Base-by-base conservation (phyloP, 192 early-diverging fungal genomes). In the Rhizophagus sp. region DNA sequence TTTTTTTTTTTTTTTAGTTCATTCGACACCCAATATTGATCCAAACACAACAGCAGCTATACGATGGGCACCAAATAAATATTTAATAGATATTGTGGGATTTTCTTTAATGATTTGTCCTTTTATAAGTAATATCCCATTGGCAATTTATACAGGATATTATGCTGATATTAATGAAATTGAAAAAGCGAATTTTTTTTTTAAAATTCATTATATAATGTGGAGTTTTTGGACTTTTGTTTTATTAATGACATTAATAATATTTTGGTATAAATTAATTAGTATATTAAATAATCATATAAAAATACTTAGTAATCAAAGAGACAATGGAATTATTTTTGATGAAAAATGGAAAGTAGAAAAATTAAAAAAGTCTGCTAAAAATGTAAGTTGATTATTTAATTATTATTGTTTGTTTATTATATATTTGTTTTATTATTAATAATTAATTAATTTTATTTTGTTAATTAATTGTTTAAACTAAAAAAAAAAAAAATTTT, bases 141-240 rank as follows among this genome's bases (percentile, higher is more conserved):
- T 75, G 0, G 49, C 74, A 7, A 19, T 27, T 17, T 33, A 33
- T 17, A 75, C 74, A 0, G 74, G 74, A 33, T 47, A 71, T 27
- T 57, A 62, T 30, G 74, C 74, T 15, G 74, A 75, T 24, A 50
- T n/a, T 19, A 36, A 36, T n/a, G 74, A 75, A 2, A 62, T 75
- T 30, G 13, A 33, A 61, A 75, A 62, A 4, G 74, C 74, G 2
- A 17, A 36, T 3, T 22, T 17, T 17, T 75, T 61, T 62, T 75
- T 75, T 36, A 61, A 75, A 75, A 61, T 75, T 62, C 74, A 75
- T 62, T 75, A 75, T 34, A 15, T 75, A 50, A 30, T 50, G 11
- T 57, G 25, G 22, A 33, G 36, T 12, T 13, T 50, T 75, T 75
- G 74, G 74, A 17, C 24, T 15, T 41, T 9, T 25, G n/a, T 61